A percentile compares a stretch with the other conserved stretches of the same genome.
Conservation (phyloP, 2,329 filamentous ascomycete genomes). For the Microsporum audouinii region DNA sequence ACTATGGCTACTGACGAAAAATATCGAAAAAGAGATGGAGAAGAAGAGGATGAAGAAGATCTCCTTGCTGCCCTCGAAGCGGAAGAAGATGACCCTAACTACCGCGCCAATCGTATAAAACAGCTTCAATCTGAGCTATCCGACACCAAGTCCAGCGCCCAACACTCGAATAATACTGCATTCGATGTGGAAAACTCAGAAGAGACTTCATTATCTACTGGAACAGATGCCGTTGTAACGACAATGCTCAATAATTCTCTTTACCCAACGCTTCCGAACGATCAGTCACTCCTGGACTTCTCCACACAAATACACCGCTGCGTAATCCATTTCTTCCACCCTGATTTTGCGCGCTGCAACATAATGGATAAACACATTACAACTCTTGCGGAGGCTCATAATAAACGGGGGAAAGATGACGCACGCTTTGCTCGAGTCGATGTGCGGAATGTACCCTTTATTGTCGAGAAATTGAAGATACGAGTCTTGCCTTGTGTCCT, state of each 20-base stretch:
- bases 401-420: constrained; percentile 12
- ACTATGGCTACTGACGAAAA: background rate
- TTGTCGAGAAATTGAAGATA: constrained; percentile 38
- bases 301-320: constrained; percentile 48
- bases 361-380: constrained; percentile 52
- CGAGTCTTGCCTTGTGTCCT: constrained; percentile 39
- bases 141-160: constrained; percentile 39
- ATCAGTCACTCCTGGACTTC: constrained; percentile 49
- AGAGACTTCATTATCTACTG: constrained; percentile 1
- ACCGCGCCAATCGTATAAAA: constrained; percentile 47
- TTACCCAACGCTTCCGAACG: constrained; percentile 36
- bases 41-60: constrained; percentile 45
- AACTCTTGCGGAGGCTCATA: constrained; percentile 25
- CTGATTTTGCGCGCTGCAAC: constrained; percentile 50
- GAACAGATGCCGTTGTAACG: constrained; percentile 12
- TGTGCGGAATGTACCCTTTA: constrained; percentile 37
- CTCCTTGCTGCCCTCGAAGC: constrained; percentile 47
- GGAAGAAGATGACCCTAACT: constrained; percentile 40
- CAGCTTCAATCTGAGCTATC: constrained; percentile 49
- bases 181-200: background rate
- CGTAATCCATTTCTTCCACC: constrained; percentile 53
- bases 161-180: constrained; percentile 15
- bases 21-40: background rate
- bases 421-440: constrained; percentile 37
- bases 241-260: constrained; percentile 18